Conservation (phyloP, 805 yeast genomes). For the Ogataea philodendri region DNA sequence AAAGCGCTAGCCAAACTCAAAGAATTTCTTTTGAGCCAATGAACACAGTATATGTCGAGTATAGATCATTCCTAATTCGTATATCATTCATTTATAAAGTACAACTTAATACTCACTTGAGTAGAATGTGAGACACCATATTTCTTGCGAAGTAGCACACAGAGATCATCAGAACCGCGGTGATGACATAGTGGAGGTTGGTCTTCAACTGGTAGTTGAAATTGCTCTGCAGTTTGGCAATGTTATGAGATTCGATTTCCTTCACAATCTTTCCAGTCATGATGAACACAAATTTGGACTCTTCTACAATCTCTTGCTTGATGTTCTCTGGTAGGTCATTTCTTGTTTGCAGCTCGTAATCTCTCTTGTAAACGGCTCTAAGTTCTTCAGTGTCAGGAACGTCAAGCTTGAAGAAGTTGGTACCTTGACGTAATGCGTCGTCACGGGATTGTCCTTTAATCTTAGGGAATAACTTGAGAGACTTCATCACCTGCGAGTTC, state of each 20-base stretch:
- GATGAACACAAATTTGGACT: constrained; percentile 61
- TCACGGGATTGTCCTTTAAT: constrained; percentile 63
- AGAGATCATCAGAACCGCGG: constrained; percentile 35
- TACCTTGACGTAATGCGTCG: constrained; percentile 59
- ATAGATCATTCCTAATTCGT: constrained; percentile 1
- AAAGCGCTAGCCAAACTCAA: constrained; percentile 75
- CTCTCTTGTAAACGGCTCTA: constrained; percentile 66
- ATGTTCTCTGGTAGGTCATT: constrained; percentile 65
- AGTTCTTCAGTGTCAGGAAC: constrained; percentile 60
- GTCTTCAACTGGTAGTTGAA: constrained; percentile 53
- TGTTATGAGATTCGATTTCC: constrained; percentile 68
- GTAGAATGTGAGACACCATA: constrained; percentile 22
- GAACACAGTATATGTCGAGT: constrained; percentile 1
- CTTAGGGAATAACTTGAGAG: constrained; percentile 74
- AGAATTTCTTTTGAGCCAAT: constrained; percentile 41
- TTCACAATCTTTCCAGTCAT: constrained; percentile 58
- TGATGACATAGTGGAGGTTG: constrained; percentile 47
- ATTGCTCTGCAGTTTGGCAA: constrained; percentile 52
- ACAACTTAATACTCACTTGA: no score
- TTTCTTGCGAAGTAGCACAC: constrained; percentile 38
- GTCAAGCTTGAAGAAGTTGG: constrained; percentile 70
- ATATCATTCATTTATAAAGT: no score
- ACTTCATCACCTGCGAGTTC: constrained; percentile 61
- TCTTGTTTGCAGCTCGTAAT: constrained; percentile 75
- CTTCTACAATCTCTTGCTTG: constrained; percentile 67